Base-by-base conservation (phyloP, 208 protist species). In the Crithidia fasciculata region DNA sequence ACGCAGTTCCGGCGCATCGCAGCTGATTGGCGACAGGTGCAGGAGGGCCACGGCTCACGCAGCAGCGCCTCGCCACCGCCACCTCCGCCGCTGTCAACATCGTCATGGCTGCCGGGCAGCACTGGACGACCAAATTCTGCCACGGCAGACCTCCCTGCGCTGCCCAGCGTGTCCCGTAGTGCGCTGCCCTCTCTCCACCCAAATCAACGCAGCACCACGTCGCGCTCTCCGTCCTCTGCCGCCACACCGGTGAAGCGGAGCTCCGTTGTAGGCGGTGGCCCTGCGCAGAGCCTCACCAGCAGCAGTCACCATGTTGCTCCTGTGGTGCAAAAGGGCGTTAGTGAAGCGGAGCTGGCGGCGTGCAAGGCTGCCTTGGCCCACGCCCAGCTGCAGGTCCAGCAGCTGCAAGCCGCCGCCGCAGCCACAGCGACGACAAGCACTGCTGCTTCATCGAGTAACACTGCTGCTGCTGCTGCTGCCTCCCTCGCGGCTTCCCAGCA, bases 1-100 rank as follows among this genome's bases (percentile, higher is more conserved):
- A 87, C 85, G 39, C 87, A 96, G 78, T 96, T 95, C 61, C 85
- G 83, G 8, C 82, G 82, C 47, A 71, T 96, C n/a, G 76, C 61
- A n/a, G 75, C 72, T 6, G 90, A 96, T 65, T 78, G 88, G 76
- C 64, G 74, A 9, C 81, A 44, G 44, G 50, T 54, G 7, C 64
- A 68, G 49, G 57, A 65, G n/a, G 49, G 52, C 12, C 43, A 41
- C 61, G 18, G 16, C n/a, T 12, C 19, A 3, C 7, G 8, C 49
- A 43, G 19, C 15, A 13, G 19, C 5, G 8, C 36, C 28, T 19
- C 45, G 4, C 10, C 45, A 4, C 8, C 9, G 41, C n/a, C 43
- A 13, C 39, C 45, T n/a, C 49, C 50, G 1, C 18, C 5, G 37
- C 50, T 13, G 7, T 19, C 45, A 12, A 53, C 62, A 0, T 55